phyloP scores from a whole-genome alignment of 2,329 filamentous ascomycete species.

The Raffaelea deltoideospora region DNA sequence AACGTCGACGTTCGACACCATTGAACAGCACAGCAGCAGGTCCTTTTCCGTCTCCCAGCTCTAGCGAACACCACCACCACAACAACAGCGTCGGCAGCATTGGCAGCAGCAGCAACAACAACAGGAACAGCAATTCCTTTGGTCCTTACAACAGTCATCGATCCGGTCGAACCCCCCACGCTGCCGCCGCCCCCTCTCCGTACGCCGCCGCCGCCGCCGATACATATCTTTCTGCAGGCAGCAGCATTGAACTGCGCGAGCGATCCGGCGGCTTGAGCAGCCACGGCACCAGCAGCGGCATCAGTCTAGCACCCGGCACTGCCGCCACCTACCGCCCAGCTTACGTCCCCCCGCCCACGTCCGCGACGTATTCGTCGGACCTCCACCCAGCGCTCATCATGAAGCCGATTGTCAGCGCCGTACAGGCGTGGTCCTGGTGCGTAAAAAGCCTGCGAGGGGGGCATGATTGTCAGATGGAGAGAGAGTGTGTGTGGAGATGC shows the following conservation, averaged over 20 bases:
- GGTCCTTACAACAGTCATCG: too few species aligned
- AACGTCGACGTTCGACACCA: conserved; percentile 9
- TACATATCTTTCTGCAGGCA: too few species aligned
- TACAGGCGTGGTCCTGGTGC: conserved; percentile 93
- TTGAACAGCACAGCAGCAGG: conserved; percentile 2
- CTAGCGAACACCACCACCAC: neutral
- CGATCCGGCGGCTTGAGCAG: too few species aligned
- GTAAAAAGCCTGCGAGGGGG: conserved; percentile 15
- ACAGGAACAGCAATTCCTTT: neutral
- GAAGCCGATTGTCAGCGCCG: conserved; percentile 86
- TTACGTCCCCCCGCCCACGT: conserved; percentile 1
- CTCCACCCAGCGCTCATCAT: conserved; percentile 35
- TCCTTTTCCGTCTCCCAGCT: neutral
- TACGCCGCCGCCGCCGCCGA: neutral
- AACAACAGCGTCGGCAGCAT: neutral
- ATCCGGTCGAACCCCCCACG: neutral
- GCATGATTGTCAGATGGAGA: conserved; percentile 1
- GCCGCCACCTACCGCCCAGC: neutral
- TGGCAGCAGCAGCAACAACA: neutral
- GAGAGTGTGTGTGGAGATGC: neutral
- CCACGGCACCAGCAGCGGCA: conserved; percentile 10
- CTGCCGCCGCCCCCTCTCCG: neutral
- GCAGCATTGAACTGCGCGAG: conserved; percentile 10
- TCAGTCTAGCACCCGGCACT: conserved; percentile 4
- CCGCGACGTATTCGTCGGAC: neutral